These are phyloP conservation scores for Quercus variabilis DNA, from an alignment of 306 rosid species.

Conservation along the genomic window DNA sequence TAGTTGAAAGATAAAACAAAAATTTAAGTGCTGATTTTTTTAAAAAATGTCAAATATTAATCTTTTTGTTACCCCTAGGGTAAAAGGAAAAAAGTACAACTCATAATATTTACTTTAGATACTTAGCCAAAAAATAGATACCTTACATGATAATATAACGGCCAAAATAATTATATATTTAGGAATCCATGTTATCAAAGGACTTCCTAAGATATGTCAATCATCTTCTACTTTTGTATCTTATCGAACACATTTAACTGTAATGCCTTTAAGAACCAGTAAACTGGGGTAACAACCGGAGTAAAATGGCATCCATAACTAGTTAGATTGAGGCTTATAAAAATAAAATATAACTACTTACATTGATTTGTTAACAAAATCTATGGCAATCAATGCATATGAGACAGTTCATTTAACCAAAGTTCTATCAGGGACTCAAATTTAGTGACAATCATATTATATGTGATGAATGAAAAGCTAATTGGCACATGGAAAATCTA, in stretches of 20 bases:
- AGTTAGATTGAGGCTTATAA: too few relatives aligned
- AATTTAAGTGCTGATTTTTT: not conserved
- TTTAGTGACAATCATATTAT: too few relatives aligned
- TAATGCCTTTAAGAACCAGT: too few relatives aligned
- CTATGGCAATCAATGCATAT: too few relatives aligned
- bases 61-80: not conserved
- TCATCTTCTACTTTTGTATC: too few relatives aligned
- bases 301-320: too few relatives aligned
- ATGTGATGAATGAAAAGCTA: not conserved
- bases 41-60: not conserved
- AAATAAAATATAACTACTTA: too few relatives aligned
- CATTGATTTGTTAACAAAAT: too few relatives aligned
- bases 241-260: too few relatives aligned
- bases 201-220: not conserved
- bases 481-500: not conserved
- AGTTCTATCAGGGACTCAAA: too few relatives aligned
- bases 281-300: too few relatives aligned
- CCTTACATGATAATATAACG: not conserved
- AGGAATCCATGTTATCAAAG: not conserved
- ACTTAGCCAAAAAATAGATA: not conserved
- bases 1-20: not conserved
- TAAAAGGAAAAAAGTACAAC: not conserved
- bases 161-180: slow-evolving; percentile 3
- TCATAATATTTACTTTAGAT: not conserved
- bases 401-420: too few relatives aligned